Evolutionary conservation across 371 early-diverging fungal species (phyloP).

Genomic region (Lichtheimia corymbifera): DNA sequence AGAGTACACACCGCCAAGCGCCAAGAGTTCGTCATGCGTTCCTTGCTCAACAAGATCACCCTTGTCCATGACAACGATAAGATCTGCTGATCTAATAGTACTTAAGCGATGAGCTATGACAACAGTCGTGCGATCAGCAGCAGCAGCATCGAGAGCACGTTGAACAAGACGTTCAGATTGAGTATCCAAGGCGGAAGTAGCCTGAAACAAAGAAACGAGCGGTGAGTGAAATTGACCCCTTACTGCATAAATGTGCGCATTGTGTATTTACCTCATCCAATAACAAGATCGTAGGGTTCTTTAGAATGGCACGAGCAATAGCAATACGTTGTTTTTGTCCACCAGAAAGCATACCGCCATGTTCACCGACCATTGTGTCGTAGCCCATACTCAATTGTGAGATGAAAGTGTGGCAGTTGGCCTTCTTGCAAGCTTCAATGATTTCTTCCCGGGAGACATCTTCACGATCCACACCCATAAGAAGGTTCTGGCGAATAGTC

Average conservation of each 20-base stretch:
- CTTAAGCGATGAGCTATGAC: constrained; percentile 88
- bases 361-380: constrained; percentile 77
- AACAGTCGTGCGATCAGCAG: constrained; percentile 78
- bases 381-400: constrained; percentile 66
- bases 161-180: constrained; percentile 80
- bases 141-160: constrained; percentile 70
- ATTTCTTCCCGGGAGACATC: constrained; percentile 58
- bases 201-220: constrained; percentile 35
- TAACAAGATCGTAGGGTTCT: constrained; percentile 82
- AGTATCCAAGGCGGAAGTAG: constrained; percentile 72
- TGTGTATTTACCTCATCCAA: constrained; percentile 59
- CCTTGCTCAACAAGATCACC: constrained; percentile 74
- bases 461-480: constrained; percentile 53
- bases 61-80: constrained; percentile 75
- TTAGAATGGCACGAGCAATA: constrained; percentile 65
- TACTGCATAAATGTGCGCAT: neutral
- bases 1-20: constrained; percentile 45
- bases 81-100: constrained; percentile 75
- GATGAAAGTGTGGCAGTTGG: constrained; percentile 81
- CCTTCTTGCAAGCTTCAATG: constrained; percentile 53
- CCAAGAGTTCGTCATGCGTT: constrained; percentile 61
- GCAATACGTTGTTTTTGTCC: constrained; percentile 37
- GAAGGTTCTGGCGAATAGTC: constrained; percentile 78
- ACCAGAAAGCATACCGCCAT: constrained; percentile 53
- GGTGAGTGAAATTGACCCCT: neutral